Evolutionary conservation across 441 rosid genomes (phyloP), one percentile per base, ranked within the genome.

Genomic region (Oxalis stricta): DNA sequence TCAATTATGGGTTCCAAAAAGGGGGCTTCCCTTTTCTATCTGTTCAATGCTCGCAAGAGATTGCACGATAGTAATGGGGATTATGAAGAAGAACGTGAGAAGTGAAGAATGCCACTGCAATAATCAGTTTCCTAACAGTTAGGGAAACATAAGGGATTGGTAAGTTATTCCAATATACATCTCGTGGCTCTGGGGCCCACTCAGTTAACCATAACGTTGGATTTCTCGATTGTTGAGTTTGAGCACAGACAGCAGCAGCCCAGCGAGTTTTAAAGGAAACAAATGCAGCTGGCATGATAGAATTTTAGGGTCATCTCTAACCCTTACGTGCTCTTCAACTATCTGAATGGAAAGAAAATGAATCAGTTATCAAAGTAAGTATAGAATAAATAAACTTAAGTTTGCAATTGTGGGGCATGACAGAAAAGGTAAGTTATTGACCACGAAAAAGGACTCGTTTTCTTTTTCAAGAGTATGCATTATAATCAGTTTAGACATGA

Each of bases 181-280:
- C 99, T 3, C 88, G 69, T 23, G 99, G 99, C 61, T 91, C 99
- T 0, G 96, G 91, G 47, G 99, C 99, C 95, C 95, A 91, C 31
- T 83, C 91, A 20, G 99, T 91, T 48, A 91, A 36, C 99, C 96
- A 91, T 18, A 63, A 34, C 40, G 95, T 77, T 11, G 99, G 96
- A 55, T 91, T 73, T 71, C 91, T 69, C 45, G 91, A 55, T 63
- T 83, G 99, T 61, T 91, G 96, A 44, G 96, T 91, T 56, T 91
- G 96, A 48, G 96, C 96, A 58, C 99, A 86, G 43, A 86, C 91
- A 38, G 95, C 93, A 31, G 99, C 99, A 47, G 69, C 96, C 95
- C 95, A 86, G 41, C 93, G 73, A 52, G 77, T 67, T 66, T 74
- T 77, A 57, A 91, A 91, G 51, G 99, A 91, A 28, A 91, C 95